Conservation (phyloP, 75 land plant genomes). For the Cunninghamia lanceolata region DNA sequence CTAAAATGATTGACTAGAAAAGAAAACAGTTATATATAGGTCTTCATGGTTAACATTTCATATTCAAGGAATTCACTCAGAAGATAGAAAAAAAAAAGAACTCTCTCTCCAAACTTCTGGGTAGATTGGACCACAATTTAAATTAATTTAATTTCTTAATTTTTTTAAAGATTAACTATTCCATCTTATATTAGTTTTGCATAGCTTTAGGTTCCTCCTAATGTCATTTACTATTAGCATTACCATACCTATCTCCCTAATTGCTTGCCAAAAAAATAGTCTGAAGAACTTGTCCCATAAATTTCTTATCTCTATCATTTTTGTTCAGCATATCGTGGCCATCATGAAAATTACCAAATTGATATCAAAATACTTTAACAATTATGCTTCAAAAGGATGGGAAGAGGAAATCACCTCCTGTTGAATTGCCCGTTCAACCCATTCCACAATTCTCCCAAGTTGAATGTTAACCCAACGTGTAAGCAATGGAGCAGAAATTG, state of each 20-base stretch:
- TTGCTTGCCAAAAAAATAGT: neutral
- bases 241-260: neutral
- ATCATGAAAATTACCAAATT: neutral
- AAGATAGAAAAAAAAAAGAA: neutral
- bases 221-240: neutral
- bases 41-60: neutral
- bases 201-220: neutral
- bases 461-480: conserved; percentile 82
- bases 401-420: conserved; percentile 53
- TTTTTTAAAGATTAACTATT: neutral
- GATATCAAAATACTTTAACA: neutral
- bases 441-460: conserved; percentile 57
- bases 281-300: neutral
- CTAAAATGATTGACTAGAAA: neutral
- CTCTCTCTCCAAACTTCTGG: neutral
- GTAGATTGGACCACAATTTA: neutral
- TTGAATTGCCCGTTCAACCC: conserved; percentile 76
- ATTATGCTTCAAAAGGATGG: neutral
- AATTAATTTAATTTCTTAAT: no score
- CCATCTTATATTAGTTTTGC: neutral
- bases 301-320: neutral
- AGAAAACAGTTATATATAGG: neutral
- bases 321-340: neutral
- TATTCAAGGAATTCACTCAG: neutral
- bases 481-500: conserved; percentile 56